phyloP scores from a whole-genome alignment of 2,329 filamentous ascomycete species.

The Pseudogymnoascus sp. region DNA sequence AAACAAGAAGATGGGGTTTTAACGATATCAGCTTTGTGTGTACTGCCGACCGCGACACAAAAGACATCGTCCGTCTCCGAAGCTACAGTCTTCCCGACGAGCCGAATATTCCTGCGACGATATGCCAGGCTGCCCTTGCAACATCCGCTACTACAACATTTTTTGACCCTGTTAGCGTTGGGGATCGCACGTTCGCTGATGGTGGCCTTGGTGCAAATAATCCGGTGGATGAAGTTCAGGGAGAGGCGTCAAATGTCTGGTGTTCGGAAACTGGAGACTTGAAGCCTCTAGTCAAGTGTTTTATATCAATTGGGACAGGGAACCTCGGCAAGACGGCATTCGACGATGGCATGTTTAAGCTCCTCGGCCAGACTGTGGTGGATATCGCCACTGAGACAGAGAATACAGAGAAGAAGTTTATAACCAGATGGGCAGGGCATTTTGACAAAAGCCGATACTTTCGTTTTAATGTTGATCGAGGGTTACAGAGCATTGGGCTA shows the following conservation, averaged over 20 bases:
- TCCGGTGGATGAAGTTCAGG: conserved; percentile 24
- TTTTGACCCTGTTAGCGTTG: conserved; percentile 27
- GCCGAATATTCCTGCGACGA: conserved; percentile 22
- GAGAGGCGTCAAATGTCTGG: conserved; percentile 27
- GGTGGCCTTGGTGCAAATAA: conserved; percentile 28
- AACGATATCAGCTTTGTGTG: conserved; percentile 23
- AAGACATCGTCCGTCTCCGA: conserved; percentile 21
- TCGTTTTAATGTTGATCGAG: conserved; percentile 30
- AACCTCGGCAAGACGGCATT: conserved; percentile 21
- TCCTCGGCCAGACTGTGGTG: conserved; percentile 22
- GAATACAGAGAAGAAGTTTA: conserved; percentile 24
- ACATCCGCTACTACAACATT: conserved; percentile 28
- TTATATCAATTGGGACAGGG: conserved; percentile 28
- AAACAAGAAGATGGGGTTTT: conserved; percentile 10
- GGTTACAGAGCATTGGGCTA: conserved; percentile 24
- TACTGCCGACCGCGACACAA: conserved; percentile 15
- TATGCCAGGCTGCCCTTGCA: conserved; percentile 27
- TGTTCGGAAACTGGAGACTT: conserved; percentile 23
- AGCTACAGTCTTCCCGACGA: conserved; percentile 23
- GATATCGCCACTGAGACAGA: conserved; percentile 27
- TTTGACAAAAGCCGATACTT: conserved; percentile 27
- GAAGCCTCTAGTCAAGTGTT: conserved; percentile 26
- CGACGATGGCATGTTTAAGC: conserved; percentile 17
- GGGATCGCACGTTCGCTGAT: conserved; percentile 23
- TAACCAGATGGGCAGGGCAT: conserved; percentile 21